Base-by-base conservation (phyloP, 2,329 filamentous ascomycete species). In the Geosmithia morbida region DNA sequence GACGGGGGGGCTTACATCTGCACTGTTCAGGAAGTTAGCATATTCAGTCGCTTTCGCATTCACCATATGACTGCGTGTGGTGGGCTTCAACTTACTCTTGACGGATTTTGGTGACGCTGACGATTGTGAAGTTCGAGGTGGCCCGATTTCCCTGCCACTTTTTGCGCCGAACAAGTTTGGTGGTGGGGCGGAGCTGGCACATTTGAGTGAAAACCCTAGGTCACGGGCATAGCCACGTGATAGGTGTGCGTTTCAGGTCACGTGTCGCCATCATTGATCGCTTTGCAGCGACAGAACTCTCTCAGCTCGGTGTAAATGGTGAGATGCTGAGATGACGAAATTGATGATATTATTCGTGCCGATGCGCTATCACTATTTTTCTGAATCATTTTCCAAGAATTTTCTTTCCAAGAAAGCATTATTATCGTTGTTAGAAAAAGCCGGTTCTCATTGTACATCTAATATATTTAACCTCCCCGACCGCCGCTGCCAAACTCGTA, bases 1-100 rank as follows among this genome's bases (percentile, higher is more conserved):
- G 50, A 50, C 50, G 51, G 48, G 49, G 42, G 53, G 54, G 61
- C 84, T 83, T 81, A 90, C 85, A 92, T 92, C 82, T 92, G 86
- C 86, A 92, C 86, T 90, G 58, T 61, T 46, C 26, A 52, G 45
- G 66, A 57, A 51, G 67, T 82, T 70, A 81, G 75, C 61, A 66
- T 57, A 46, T 47, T 47, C 14, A 39, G 39, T 39, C 41, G 43
- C 42, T 29, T 17, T 39, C 13, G 41, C 22, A 40, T 37, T 37
- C n/a, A 29, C 17, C 10, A 41, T 22, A 48, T 37, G 44, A 46
- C 19, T 18, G 18, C 19, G 20, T 26, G 8, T 26, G 22, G 22
- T 44, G 49, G 52, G 50, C 49, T 29, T 55, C 49, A 51, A 76
- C 75, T 74, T 68, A 79, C 75, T 79, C 65, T 71, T 79, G 68